Evolutionary conservation across 306 rosid species (phyloP), one percentile per base, ranked within the genome.

Genomic region (Hippophae rhamnoides): DNA sequence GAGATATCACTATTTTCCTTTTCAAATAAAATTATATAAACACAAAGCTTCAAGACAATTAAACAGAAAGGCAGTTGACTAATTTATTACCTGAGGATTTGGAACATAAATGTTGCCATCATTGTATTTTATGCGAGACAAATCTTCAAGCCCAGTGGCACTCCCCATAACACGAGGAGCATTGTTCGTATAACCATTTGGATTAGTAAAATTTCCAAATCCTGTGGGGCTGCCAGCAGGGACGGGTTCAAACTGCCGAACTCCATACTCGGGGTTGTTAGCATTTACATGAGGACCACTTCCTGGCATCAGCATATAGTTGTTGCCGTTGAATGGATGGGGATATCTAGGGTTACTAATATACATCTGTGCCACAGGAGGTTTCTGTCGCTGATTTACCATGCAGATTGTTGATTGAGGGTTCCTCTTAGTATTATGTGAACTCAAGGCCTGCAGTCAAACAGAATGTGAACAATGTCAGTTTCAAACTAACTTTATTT

Each of bases 261-360:
- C 83, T 54, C 97, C 97, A 54, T 93, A 93, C 82, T 88, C 88
- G 63, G 87, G 82, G 71, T 65, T 78, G 75, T 81, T 88, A 12
- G 95, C 89, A 76, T 86, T 93, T 52, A 86, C 78, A 81, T 93
- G 94, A 42, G 95, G 78, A 52, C 86, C 79, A 43, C 95, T 95
- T 52, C 95, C 95, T 9, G 95, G 94, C 97, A 93, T 93, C 81
- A 93, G 72, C 78, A 93, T 6, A 75, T 83, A 93, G 64, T 87
- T 83, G 84, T 63, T 93, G 47, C 95, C 97, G 67, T 79, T 88
- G 51, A 94, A 66, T 50, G 96, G 88, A 73, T 86, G 99, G 62
- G 97, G 89, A 75, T 92, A 92, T 13, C 95, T 84, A 76, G 95
- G 74, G 61, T 70, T 87, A 71, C 71, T 83, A 41, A 96, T 97